Conservation (phyloP, 1,139 yeast genomes). For the Zygotorulaspora mrakii region DNA sequence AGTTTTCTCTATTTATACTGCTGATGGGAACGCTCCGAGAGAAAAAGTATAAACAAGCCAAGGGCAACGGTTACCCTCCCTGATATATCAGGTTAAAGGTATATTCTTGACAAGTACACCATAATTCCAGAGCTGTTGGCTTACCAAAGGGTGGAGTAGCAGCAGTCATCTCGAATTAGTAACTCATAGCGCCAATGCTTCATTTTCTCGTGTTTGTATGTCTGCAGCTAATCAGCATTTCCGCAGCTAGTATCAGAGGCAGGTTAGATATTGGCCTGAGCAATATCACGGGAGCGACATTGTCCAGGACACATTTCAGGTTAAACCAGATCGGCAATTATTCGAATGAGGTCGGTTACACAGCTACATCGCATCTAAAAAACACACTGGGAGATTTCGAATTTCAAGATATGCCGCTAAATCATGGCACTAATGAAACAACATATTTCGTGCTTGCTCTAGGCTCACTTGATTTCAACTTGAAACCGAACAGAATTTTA, state of each 20-base stretch:
- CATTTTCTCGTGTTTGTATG: conserved; percentile 3
- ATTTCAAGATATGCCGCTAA: conserved; percentile 30
- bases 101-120: too few species aligned
- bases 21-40: too few species aligned
- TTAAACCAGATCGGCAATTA: conserved; percentile 31
- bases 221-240: conserved; percentile 5
- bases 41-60: too few species aligned
- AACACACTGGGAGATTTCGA: conserved; percentile 29
- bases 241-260: conserved; percentile 23
- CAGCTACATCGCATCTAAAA: conserved; percentile 16
- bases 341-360: conserved; percentile 17
- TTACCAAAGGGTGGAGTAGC: too few species aligned
- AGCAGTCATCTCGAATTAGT: too few species aligned
- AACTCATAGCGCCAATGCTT: conserved; percentile 3
- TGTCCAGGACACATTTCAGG: conserved; percentile 27
- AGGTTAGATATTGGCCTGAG: conserved; percentile 23
- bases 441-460: conserved; percentile 32
- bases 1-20: background rate
- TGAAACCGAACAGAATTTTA: conserved; percentile 35
- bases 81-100: too few species aligned
- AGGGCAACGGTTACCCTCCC: too few species aligned
- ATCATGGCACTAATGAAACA: conserved; percentile 24
- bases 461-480: conserved; percentile 33
- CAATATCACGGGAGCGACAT: conserved; percentile 22
- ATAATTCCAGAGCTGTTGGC: too few species aligned